Base-by-base conservation (phyloP, 331 rosid genomes). In the Dryas integrifolia region DNA sequence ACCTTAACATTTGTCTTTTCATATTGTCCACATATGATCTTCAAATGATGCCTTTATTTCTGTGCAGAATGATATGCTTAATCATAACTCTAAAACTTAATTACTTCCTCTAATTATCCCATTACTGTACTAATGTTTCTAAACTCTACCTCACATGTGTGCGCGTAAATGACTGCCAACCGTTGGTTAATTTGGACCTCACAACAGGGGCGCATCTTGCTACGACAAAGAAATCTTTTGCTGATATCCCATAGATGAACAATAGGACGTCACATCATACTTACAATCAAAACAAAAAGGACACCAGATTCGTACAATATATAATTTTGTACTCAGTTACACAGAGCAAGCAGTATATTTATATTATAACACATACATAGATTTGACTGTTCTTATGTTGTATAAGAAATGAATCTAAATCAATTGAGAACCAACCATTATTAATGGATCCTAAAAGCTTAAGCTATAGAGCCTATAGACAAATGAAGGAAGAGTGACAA, bases 1-100 rank as follows among this genome's bases (percentile, higher is more conserved):
- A 91, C 95, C 98, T 89, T 89, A 94, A 91, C 83, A 79, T 86
- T 94, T 92, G 94, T 89, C 96, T 69, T 89, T 87, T 89, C 89
- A 79, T 82, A 45, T 86, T 86, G 97, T 92, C 90, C 86, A 49
- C 82, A 72, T 85, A 72, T 79, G 79, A 82, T 82, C 64, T 70
- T 75, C 81, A 9, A 73, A 77, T 67, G 85, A 85, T 87, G 83
- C 95, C 75, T 51, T 48, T 77, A 26, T 59, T 57, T 72, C 40
- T 39, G 9, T 56, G 46, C 57, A 73, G 79, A 40, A 13, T 72
- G 60, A 72, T 61, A 53, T 52, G 45, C 41, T 60, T 0, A 77
- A 57, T 79, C 82, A 58, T 58, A 57, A 52, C 48, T 18, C 26
- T 61, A 57, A 9, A 70, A 24, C 53, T 13, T 21, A 43, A 5